Percentiles rank a stretch among this genome's conserved stretches.
phyloP scores from a whole-genome alignment of 176 grass and related monocot species.

The Oryza glumipatula region DNA sequence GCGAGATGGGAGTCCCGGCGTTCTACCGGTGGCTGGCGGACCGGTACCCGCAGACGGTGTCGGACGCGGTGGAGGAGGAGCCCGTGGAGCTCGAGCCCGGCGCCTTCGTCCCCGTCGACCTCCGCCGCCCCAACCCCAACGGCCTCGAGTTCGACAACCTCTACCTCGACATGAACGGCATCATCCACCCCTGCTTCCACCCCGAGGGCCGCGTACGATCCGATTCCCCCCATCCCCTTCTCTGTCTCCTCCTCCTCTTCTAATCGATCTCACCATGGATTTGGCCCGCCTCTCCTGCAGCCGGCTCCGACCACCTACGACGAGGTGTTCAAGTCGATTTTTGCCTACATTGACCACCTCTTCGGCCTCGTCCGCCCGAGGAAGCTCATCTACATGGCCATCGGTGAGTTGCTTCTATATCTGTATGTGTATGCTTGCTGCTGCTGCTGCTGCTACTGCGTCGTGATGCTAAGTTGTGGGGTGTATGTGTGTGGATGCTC shows the following conservation, averaged over 20 bases:
- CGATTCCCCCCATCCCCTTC: neutral
- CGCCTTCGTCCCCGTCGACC: slow-evolving; percentile 79
- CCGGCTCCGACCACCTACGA: slow-evolving; percentile 87
- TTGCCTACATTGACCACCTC: slow-evolving; percentile 95
- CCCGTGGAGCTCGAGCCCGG: slow-evolving; percentile 63
- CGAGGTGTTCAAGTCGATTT: slow-evolving; percentile 92
- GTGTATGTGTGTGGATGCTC: neutral
- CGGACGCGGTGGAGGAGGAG: slow-evolving; percentile 83
- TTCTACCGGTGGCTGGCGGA: slow-evolving; percentile 99
- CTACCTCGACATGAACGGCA: slow-evolving; percentile 95
- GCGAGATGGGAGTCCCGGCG: slow-evolving; percentile 89
- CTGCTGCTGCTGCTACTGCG: slow-evolving; percentile 14
- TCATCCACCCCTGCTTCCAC: slow-evolving; percentile 99
- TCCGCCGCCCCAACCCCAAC: slow-evolving; percentile 80
- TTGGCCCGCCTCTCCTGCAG: slow-evolving; percentile 45
- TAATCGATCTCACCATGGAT: slow-evolving; percentile 28
- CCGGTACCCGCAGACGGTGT: slow-evolving; percentile 73
- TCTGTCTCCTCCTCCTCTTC: neutral
- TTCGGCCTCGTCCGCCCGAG: slow-evolving; percentile 84
- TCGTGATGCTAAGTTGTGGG: neutral
- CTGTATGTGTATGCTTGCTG: neutral
- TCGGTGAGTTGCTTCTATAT: slow-evolving; percentile 56
- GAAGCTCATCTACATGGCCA: slow-evolving; percentile 95
- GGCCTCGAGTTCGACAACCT: slow-evolving; percentile 98
- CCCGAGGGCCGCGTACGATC: slow-evolving; percentile 78